phyloP scores from a whole-genome alignment of 495 filamentous ascomycete species.

The Cetradonia linearis region DNA sequence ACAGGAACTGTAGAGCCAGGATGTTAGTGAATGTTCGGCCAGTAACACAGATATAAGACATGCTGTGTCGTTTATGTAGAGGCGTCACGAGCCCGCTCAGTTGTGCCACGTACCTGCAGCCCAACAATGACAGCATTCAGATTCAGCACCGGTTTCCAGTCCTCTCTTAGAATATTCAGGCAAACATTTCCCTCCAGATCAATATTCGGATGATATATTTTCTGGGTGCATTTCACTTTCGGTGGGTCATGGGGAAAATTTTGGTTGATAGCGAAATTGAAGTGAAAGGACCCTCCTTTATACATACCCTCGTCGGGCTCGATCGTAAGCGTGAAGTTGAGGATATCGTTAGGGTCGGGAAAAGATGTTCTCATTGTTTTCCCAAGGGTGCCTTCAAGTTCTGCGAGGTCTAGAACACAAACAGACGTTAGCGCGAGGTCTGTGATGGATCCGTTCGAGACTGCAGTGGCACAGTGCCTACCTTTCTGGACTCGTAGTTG shows the following conservation, averaged over 20 bases:
- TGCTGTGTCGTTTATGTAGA: background rate
- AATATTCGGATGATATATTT: conserved; percentile 99
- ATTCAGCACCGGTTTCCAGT: conserved; percentile 98
- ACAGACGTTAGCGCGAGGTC: conserved; percentile 11
- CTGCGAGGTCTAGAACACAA: conserved; percentile 64
- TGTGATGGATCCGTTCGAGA: background rate
- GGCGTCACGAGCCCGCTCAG: background rate
- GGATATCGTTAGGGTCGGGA: conserved; percentile 89
- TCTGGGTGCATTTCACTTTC: conserved; percentile 94
- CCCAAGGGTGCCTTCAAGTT: conserved; percentile 64
- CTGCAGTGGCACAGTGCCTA: conserved; percentile 28
- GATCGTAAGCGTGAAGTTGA: conserved; percentile 89
- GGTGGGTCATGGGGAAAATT: conserved; percentile 97
- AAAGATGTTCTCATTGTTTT: conserved; percentile 88
- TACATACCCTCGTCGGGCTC: conserved; percentile 98
- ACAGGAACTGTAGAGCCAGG: conserved; percentile 61
- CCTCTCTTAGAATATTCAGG: conserved; percentile 90
- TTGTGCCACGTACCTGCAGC: conserved; percentile 57
- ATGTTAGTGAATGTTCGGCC: background rate
- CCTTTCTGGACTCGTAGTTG: conserved; percentile 95
- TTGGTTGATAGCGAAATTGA: conserved; percentile 83
- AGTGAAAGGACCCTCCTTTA: conserved; percentile 78
- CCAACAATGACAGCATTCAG: conserved; percentile 94
- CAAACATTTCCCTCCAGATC: conserved; percentile 97
- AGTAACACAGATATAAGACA: background rate